These are phyloP conservation scores for Biscogniauxia marginata DNA, from an alignment of 2,329 filamentous ascomycete genomes.

Conservation along the genomic window DNA sequence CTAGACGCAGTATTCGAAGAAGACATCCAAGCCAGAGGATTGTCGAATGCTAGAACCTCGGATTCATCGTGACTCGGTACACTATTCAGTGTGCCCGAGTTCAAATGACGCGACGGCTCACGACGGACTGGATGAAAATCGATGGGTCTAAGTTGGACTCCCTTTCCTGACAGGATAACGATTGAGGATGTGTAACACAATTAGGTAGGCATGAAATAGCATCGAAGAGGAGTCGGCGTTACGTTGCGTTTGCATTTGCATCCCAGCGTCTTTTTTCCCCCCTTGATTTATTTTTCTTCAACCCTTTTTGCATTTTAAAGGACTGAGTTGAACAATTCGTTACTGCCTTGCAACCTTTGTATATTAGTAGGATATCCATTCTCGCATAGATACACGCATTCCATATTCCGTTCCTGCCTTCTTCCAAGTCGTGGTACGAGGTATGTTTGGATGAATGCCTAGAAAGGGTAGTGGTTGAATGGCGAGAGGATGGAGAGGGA, in stretches of 20 bases:
- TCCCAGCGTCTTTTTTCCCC: background rate
- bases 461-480: too few species aligned
- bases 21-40: slow-evolving; percentile 21
- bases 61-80: background rate
- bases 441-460: too few species aligned
- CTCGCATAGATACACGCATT: background rate
- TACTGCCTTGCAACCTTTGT: background rate
- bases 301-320: background rate
- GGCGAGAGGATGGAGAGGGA: too few species aligned
- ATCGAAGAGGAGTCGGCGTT: background rate
- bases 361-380: slow-evolving; percentile 1
- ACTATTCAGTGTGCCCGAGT: background rate
- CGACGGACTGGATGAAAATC: background rate
- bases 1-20: slow-evolving; percentile 21
- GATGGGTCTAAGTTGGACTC: background rate
- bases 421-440: too few species aligned
- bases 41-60: slow-evolving; percentile 5
- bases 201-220: background rate
- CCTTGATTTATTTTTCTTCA: background rate
- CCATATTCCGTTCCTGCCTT: too few species aligned
- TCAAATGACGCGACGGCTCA: background rate
- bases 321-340: background rate
- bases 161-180: background rate
- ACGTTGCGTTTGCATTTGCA: background rate
- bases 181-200: background rate